phyloP scores from a whole-genome alignment of 1,139 yeast species.

The Lodderomyces margitis region DNA sequence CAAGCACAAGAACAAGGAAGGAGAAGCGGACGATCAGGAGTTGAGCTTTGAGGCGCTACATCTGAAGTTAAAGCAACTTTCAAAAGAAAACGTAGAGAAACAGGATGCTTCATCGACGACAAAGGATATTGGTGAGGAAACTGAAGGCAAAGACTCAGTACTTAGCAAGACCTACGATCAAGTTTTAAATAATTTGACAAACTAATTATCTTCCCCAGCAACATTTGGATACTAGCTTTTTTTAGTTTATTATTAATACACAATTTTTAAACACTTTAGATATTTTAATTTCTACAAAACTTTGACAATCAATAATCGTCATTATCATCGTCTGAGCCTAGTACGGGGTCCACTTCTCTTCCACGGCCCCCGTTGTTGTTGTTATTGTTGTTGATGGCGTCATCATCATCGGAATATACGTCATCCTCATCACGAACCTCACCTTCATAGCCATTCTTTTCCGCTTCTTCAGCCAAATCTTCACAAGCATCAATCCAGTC shows the following conservation, averaged over 20 bases:
- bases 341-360: slow-evolving; percentile 15
- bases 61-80: slow-evolving; percentile 18
- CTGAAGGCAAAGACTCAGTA: slow-evolving; percentile 8
- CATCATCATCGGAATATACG: slow-evolving; percentile 42
- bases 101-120: slow-evolving; percentile 6
- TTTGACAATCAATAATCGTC: slow-evolving; percentile 19
- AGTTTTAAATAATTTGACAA: slow-evolving; percentile 38
- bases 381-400: slow-evolving; percentile 6
- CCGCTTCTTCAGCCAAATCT: slow-evolving; percentile 76
- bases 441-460: slow-evolving; percentile 23
- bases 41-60: slow-evolving; percentile 21
- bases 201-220: neutral
- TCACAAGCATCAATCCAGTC: slow-evolving; percentile 99
- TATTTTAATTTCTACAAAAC: too few species aligned
- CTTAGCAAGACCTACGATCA: slow-evolving; percentile 51
- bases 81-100: slow-evolving; percentile 3
- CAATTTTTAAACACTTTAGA: too few species aligned
- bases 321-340: slow-evolving; percentile 33
- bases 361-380: slow-evolving; percentile 14
- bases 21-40: slow-evolving; percentile 12
- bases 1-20: slow-evolving; percentile 10
- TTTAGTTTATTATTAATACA: too few species aligned
- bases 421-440: slow-evolving; percentile 23
- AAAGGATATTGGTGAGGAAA: slow-evolving; percentile 7
- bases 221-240: too few species aligned